Base-by-base conservation (phyloP, 1,139 yeast species). In the Geotrichum aggregatum region DNA sequence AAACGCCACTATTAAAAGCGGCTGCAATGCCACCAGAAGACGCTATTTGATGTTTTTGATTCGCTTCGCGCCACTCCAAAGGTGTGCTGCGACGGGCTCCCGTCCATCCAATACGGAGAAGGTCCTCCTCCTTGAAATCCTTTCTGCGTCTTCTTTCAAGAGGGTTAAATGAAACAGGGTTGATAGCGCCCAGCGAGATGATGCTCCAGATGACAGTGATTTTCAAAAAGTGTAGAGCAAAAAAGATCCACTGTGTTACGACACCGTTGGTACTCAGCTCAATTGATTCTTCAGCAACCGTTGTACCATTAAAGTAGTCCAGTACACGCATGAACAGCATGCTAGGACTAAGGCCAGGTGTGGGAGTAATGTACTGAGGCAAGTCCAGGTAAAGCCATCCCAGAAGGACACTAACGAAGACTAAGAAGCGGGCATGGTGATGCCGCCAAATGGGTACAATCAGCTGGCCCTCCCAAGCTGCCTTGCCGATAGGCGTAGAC, bases 361-460 rank as follows among this genome's bases (percentile, higher is more conserved):
- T 91, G 48, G 97, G 97, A 41, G 91, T 80, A 54, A 88, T 74
- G 61, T 76, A 78, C 65, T 88, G 96, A 0, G 98, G 98, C 66
- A 92, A 76, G 70, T 92, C 98, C 2, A 95, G 82, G 68, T 91
- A 92, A 57, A 92, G 77, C 98, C 98, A 92, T 18, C 71, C 71
- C 13, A 77, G 51, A 63, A 89, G 72, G 6, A 76, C 56, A 0
- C 77, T 52, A 16, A 78, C 56, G 48, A 82, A 74, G 1, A 75
- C 59, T 56, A 76, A 70, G 58, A 76, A 76, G 22, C 78, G 75
- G 50, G 75, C 71, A 44, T 71, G 67, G 64, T 84, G 78, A 59
- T 71, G 75, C 56, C 78, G 76, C 95, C 96, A 92, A 34, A 76
- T 70, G 6, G 98, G 98, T 16, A 88, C 67, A 57, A 91, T 72